phyloP scores from a whole-genome alignment of 148 eudicot species.

The Agrostemma githago region DNA sequence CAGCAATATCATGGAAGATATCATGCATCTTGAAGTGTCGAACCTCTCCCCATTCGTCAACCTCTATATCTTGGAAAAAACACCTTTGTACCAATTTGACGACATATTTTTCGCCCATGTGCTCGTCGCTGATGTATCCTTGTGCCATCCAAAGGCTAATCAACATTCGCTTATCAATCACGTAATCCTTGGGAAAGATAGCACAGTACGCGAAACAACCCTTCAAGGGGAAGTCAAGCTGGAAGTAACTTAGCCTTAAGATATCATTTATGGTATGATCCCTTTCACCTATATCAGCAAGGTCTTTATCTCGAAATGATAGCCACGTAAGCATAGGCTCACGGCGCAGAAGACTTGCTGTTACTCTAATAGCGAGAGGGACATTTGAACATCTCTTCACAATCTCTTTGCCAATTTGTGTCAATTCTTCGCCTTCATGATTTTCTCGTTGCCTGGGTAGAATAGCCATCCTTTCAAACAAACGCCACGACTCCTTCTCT shows the following conservation, averaged over 20 bases:
- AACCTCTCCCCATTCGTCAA: neutral
- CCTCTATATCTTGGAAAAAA: slow-evolving; percentile 14
- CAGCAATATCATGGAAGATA: slow-evolving; percentile 10
- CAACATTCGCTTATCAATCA: neutral
- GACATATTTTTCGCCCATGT: slow-evolving; percentile 5
- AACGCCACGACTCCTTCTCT: neutral
- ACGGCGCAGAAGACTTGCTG: slow-evolving; percentile 18
- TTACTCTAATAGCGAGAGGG: slow-evolving; percentile 21
- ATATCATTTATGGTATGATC: neutral
- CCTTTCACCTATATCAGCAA: slow-evolving; percentile 1
- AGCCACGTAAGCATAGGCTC: slow-evolving; percentile 7
- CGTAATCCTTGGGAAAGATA: slow-evolving; percentile 13
- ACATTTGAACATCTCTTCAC: slow-evolving; percentile 19
- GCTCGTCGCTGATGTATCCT: slow-evolving; percentile 8
- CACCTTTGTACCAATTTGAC: slow-evolving; percentile 16
- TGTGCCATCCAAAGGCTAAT: slow-evolving; percentile 24
- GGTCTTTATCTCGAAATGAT: neutral
- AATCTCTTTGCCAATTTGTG: slow-evolving; percentile 20
- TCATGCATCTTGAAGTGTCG: neutral
- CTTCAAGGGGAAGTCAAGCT: slow-evolving; percentile 7
- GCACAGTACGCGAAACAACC: slow-evolving; percentile 18
- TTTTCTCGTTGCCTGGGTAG: neutral
- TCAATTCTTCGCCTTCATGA: neutral
- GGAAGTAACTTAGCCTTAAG: slow-evolving; percentile 3
- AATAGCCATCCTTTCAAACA: slow-evolving; percentile 4